phyloP scores from a whole-genome alignment of 2,329 filamentous ascomycete genomes.

The Venturia effusa region DNA sequence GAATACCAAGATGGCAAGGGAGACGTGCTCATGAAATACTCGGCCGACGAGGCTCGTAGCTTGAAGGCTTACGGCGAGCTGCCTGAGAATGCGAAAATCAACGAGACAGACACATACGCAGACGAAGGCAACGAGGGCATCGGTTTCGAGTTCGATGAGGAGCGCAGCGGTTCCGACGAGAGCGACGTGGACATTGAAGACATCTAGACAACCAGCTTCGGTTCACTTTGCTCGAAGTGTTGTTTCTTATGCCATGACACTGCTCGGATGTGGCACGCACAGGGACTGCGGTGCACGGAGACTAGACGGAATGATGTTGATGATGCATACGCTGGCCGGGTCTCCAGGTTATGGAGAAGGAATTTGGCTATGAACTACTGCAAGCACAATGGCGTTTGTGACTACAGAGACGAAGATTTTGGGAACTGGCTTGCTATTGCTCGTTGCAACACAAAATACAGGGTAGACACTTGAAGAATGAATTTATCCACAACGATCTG shows the following conservation, averaged over 20 bases:
- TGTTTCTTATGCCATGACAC: background rate
- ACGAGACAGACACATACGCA: slow-evolving; percentile 92
- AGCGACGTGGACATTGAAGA: slow-evolving; percentile 82
- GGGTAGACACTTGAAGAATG: background rate
- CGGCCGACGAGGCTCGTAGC: slow-evolving; percentile 75
- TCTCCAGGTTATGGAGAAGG: background rate
- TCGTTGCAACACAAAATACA: background rate
- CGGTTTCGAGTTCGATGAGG: slow-evolving; percentile 98
- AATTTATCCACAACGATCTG: background rate
- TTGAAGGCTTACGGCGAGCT: slow-evolving; percentile 97
- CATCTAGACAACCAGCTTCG: slow-evolving; percentile 46
- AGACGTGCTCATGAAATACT: slow-evolving; percentile 73
- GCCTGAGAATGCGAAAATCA: slow-evolving; percentile 97
- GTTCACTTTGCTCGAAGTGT: background rate
- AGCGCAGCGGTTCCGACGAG: slow-evolving; percentile 53
- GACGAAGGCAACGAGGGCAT: slow-evolving; percentile 89
- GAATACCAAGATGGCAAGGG: slow-evolving; percentile 63
- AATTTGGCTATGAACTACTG: background rate
- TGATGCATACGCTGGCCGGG: background rate
- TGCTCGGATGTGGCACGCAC: background rate
- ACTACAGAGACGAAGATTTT: background rate
- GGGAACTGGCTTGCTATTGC: background rate
- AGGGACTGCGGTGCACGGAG: background rate
- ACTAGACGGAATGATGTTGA: background rate
- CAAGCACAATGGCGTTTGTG: background rate